Evolutionary conservation across 164 flowering plant species (phyloP).

Genomic region (Chimonanthus praecox): DNA sequence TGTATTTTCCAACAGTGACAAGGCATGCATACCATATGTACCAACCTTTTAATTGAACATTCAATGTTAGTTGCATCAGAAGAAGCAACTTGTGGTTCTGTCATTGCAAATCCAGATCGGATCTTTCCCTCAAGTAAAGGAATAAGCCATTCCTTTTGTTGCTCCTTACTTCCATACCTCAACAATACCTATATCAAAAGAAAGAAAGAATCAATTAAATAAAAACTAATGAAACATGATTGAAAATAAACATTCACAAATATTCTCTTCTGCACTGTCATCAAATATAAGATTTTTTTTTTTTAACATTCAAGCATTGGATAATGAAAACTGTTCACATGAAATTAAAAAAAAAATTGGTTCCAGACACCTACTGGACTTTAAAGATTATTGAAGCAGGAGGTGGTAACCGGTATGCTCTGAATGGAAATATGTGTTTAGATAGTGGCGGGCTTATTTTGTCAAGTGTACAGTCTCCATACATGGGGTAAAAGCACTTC

Average conservation of each 20-base stretch:
- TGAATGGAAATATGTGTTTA: too few species aligned
- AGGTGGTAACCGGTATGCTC: too few species aligned
- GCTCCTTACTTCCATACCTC: constrained; percentile 90
- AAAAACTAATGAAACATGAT: background rate
- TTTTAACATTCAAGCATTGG: too few species aligned
- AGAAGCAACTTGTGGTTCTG: constrained; percentile 96
- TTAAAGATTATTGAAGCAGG: too few species aligned
- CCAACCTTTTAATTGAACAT: constrained; percentile 80
- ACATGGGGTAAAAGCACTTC: too few species aligned
- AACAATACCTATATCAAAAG: constrained; percentile 51
- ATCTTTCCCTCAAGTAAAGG: constrained; percentile 91
- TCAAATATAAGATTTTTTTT: too few species aligned
- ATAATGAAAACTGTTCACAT: too few species aligned
- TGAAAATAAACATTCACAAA: background rate
- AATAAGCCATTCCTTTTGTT: constrained; percentile 77
- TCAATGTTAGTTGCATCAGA: constrained; percentile 99
- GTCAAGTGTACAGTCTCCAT: too few species aligned
- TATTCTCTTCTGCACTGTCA: background rate
- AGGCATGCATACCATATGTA: background rate
- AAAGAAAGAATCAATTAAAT: background rate
- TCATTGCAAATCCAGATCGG: constrained; percentile 97
- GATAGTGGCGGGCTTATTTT: too few species aligned
- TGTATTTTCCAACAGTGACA: background rate
- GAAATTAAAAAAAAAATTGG: too few species aligned
- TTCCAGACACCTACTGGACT: too few species aligned